These are phyloP conservation scores for Fistulifera pelliculosa DNA, from an alignment of 108 stramenopile genomes.

Conservation along the genomic window DNA sequence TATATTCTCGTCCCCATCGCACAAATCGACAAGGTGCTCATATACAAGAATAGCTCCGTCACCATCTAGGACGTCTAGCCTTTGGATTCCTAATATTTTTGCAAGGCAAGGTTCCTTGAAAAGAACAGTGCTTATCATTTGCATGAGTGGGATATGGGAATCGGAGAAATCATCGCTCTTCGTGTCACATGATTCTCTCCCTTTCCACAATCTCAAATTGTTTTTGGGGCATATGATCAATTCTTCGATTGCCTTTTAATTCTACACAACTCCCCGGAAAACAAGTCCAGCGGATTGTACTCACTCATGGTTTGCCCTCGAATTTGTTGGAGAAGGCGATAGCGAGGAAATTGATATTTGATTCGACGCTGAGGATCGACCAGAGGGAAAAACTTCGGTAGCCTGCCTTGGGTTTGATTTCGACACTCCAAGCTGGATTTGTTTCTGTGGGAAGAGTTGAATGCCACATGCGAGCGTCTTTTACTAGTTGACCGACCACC, in stretches of 20 bases:
- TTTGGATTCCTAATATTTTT: constrained; percentile 37
- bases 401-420: constrained; percentile 77
- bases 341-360: constrained; percentile 45
- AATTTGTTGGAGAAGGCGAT: constrained; percentile 36
- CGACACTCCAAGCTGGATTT: constrained; percentile 13
- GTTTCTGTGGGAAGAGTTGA: too few species aligned
- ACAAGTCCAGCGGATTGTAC: constrained; percentile 48
- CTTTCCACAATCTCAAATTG: constrained; percentile 44
- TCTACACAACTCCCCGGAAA: constrained; percentile 23
- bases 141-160: not conserved
- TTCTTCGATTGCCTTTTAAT: constrained; percentile 28
- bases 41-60: constrained; percentile 63
- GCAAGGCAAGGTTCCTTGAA: constrained; percentile 26
- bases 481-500: too few species aligned
- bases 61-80: constrained; percentile 51
- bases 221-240: constrained; percentile 51
- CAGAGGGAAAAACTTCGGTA: constrained; percentile 56
- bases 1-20: constrained; percentile 27
- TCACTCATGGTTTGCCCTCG: constrained; percentile 19
- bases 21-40: constrained; percentile 39
- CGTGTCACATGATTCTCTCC: not conserved
- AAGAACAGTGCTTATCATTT: constrained; percentile 9
- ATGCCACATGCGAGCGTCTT: too few species aligned
- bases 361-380: constrained; percentile 40
- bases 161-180: not conserved